These are phyloP conservation scores for Parastagonospora avenae DNA, from an alignment of 2,329 filamentous ascomycete genomes.

Conservation along the genomic window DNA sequence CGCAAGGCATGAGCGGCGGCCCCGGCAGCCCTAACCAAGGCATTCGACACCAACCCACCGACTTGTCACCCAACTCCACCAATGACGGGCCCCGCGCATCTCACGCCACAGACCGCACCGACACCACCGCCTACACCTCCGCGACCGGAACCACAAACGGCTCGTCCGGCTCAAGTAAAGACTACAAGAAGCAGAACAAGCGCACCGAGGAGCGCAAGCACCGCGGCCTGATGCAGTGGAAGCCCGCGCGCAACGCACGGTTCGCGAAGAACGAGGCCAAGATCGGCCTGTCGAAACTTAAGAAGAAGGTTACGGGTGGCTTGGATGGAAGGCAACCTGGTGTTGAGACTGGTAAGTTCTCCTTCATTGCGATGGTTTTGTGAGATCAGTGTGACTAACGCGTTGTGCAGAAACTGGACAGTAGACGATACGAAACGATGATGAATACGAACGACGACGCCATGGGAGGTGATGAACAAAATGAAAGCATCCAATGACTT, in stretches of 20 bases:
- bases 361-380: constrained; percentile 8
- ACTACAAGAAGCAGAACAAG: constrained; percentile 70
- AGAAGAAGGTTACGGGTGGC: constrained; percentile 71
- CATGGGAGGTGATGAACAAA: neutral
- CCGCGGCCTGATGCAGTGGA: constrained; percentile 93
- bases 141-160: constrained; percentile 14
- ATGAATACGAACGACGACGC: neutral
- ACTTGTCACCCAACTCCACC: constrained; percentile 29
- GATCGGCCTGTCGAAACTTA: constrained; percentile 75
- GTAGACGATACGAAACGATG: constrained; percentile 1
- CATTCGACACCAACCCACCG: constrained; percentile 33
- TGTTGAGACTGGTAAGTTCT: constrained; percentile 69
- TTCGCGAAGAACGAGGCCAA: constrained; percentile 90
- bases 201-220: constrained; percentile 81
- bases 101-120: constrained; percentile 34
- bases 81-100: constrained; percentile 27
- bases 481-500: no score
- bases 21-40: constrained; percentile 15
- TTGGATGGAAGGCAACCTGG: constrained; percentile 84
- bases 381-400: constrained; percentile 13
- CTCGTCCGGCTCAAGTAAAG: constrained; percentile 51
- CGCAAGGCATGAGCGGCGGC: constrained; percentile 27
- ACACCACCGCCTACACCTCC: constrained; percentile 18
- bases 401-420: constrained; percentile 28
- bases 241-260: constrained; percentile 79